Percentiles rank a stretch among this genome's conserved stretches.
Evolutionary conservation across 805 yeast genomes (phyloP).

Genomic region (Ogataea polymorpha): DNA sequence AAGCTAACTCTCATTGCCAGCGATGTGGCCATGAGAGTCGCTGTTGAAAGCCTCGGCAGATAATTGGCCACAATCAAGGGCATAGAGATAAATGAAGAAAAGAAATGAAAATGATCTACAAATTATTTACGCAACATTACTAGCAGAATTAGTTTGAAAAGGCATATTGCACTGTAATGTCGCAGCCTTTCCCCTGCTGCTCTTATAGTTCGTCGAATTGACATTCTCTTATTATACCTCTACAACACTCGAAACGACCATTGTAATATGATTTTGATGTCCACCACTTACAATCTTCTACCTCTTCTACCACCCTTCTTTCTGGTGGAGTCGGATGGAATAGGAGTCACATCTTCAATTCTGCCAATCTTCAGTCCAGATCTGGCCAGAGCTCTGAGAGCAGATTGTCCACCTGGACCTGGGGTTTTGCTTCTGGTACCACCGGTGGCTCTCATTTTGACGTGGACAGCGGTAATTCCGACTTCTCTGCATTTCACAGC

Average conservation of each 20-base stretch:
- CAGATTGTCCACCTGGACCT: constrained; percentile 99
- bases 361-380: constrained; percentile 99
- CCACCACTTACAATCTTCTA: constrained; percentile 74
- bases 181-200: neutral
- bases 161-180: too few species aligned
- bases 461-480: constrained; percentile 99
- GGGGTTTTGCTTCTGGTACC: constrained; percentile 99
- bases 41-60: constrained; percentile 13
- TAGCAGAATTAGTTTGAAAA: too few species aligned
- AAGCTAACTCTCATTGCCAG: constrained; percentile 53
- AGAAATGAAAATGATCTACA: neutral
- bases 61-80: constrained; percentile 9
- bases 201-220: neutral
- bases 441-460: constrained; percentile 99
- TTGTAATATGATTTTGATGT: constrained; percentile 7
- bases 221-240: constrained; percentile 11
- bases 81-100: constrained; percentile 7
- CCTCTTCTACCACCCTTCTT: constrained; percentile 99
- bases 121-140: too few species aligned
- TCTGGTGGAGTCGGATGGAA: constrained; percentile 99
- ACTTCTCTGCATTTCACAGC: constrained; percentile 99
- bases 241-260: constrained; percentile 12
- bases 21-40: constrained; percentile 18
- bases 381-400: constrained; percentile 99
- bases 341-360: constrained; percentile 99